Evolutionary conservation across 805 yeast genomes (phyloP), one percentile per base, ranked within the genome.

Genomic region (Zygosaccharomyces kombuchaensis): DNA sequence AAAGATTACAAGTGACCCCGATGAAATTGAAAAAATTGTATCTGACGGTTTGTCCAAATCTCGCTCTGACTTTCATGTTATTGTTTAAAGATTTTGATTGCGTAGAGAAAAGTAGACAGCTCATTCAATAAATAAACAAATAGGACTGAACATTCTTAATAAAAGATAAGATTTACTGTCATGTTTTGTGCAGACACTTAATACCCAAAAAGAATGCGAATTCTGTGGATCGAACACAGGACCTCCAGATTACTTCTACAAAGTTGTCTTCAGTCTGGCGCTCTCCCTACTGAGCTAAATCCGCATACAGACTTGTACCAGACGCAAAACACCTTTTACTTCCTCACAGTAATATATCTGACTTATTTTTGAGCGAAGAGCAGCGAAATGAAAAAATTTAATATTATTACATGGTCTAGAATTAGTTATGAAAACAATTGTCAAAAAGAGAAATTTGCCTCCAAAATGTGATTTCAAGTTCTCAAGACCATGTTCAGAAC

Each of bases 211-310:
- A 36, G 53, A 48, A 56, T 74, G 78, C 78, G 77, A 72, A 65
- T 72, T 74, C 75, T 78, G 84, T 77, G 85, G 84, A 77, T 80
- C 81, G 84, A 80, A 81, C 84, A 77, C 84, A 78, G 81, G 83
- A 80, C 86, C 85, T 81, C 74, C 83, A 79, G 61, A 59, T 52
- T 14, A 36, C 55, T 37, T 31, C n/a, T n/a, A n/a, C n/a, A n/a
- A 56, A 54, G 57, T 51, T 25, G 25, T 19, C 69, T 67, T 66
- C 70, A 66, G 70, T 66, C 70, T 66, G 69, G 67, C 71, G 71
- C 72, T 67, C 70, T 67, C 70, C 70, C 70, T 62, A 63, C 70
- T 67, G 70, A 66, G 71, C 71, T 66, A 67, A 66, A 66, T 58
- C 70, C 68, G 71, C 69, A 10, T 13, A 17, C 10, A 23, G 25